These are phyloP conservation scores for Rasamsonia emersonii DNA, from an alignment of 2,329 filamentous ascomycete species.

Conservation along the genomic window DNA sequence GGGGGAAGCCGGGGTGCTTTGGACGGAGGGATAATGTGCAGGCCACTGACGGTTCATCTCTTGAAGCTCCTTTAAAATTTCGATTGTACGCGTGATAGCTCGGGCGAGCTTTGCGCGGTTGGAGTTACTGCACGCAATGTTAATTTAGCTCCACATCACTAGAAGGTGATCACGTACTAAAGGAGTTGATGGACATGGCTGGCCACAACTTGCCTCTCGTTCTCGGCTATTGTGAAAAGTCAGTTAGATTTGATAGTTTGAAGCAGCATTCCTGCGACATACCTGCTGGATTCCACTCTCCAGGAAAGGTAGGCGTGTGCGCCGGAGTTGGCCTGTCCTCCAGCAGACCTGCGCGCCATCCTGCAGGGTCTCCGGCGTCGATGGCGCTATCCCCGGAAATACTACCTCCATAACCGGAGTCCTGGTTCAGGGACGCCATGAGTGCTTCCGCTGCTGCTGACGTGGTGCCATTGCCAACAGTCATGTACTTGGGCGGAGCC, in stretches of 20 bases:
- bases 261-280: slow-evolving; percentile 7
- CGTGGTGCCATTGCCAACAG: slow-evolving; percentile 71
- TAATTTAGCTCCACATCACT: no score
- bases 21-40: slow-evolving; percentile 74
- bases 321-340: slow-evolving; percentile 50
- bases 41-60: slow-evolving; percentile 89
- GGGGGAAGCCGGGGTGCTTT: slow-evolving; percentile 18
- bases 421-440: slow-evolving; percentile 71
- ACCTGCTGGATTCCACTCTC: slow-evolving; percentile 40
- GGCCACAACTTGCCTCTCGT: slow-evolving; percentile 60
- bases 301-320: slow-evolving; percentile 44
- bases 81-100: slow-evolving; percentile 77
- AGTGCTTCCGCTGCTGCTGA: slow-evolving; percentile 74
- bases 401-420: slow-evolving; percentile 89
- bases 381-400: slow-evolving; percentile 54
- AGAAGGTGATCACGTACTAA: slow-evolving; percentile 45
- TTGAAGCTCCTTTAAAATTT: slow-evolving; percentile 73
- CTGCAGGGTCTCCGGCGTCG: slow-evolving; percentile 32
- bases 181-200: slow-evolving; percentile 86
- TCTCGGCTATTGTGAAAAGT: slow-evolving; percentile 40
- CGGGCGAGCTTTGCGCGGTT: slow-evolving; percentile 81
- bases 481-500: slow-evolving; percentile 65
- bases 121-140: slow-evolving; percentile 70
- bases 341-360: slow-evolving; percentile 49
- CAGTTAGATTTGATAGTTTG: slow-evolving; percentile 7